Percentiles rank a stretch among this genome's conserved stretches.
Evolutionary conservation across 2,329 filamentous ascomycete species (phyloP).

Genomic region (Fusarium armeniacum): DNA sequence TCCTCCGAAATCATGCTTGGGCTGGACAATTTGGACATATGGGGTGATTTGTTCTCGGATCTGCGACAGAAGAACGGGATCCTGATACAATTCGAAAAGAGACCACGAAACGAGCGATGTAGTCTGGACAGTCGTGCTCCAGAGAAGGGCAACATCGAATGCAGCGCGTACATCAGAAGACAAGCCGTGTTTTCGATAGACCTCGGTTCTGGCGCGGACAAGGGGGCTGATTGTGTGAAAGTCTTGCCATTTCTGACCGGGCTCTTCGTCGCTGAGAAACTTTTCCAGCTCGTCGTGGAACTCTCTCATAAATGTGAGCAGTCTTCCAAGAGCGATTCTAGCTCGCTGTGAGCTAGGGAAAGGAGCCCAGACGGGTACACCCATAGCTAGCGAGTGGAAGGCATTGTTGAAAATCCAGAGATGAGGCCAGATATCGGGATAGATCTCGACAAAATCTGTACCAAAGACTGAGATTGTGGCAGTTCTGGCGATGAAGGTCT

Average conservation of each 20-base stretch:
- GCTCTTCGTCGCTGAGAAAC: conserved; percentile 52
- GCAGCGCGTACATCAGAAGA: conserved; percentile 53
- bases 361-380: conserved; percentile 54
- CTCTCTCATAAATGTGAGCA: conserved; percentile 52
- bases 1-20: conserved; percentile 54
- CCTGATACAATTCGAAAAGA: conserved; percentile 58
- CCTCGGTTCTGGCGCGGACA: conserved; percentile 50
- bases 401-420: conserved; percentile 57
- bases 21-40: conserved; percentile 52
- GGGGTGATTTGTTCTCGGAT: conserved; percentile 58
- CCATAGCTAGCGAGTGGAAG: conserved; percentile 52
- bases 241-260: conserved; percentile 55
- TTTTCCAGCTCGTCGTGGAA: conserved; percentile 56
- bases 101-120: conserved; percentile 59
- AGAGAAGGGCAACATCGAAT: conserved; percentile 55
- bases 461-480: conserved; percentile 56
- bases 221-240: conserved; percentile 55
- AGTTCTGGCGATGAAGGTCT: conserved; percentile 55
- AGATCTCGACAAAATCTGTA: conserved; percentile 59
- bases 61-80: conserved; percentile 56
- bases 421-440: conserved; percentile 55
- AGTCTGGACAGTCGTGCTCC: conserved; percentile 57
- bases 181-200: conserved; percentile 52
- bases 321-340: conserved; percentile 48
- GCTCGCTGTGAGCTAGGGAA: conserved; percentile 53